Conservation (phyloP, 805 yeast genomes). For the Kuraishia cidri region DNA sequence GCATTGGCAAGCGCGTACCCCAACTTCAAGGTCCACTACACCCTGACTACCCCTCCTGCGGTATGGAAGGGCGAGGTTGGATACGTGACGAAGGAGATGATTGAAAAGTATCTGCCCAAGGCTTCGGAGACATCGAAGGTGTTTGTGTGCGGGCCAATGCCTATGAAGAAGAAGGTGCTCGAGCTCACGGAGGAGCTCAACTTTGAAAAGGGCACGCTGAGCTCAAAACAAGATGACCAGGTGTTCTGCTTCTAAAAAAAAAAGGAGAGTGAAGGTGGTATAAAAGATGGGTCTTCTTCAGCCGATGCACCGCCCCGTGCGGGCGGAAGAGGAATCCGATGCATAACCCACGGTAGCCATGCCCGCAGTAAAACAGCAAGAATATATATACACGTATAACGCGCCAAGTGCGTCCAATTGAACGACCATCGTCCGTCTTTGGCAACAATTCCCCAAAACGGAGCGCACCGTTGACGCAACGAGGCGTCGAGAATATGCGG, state of each 20-base stretch:
- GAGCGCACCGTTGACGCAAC: too few relatives aligned
- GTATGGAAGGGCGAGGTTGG: constrained; percentile 62
- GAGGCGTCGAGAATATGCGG: too few relatives aligned
- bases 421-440: too few relatives aligned
- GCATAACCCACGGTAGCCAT: too few relatives aligned
- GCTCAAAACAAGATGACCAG: constrained; percentile 23
- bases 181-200: constrained; percentile 50
- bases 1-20: constrained; percentile 59
- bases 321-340: too few relatives aligned
- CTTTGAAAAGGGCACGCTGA: constrained; percentile 32
- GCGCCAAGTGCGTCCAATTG: too few relatives aligned
- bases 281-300: background rate
- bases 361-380: too few relatives aligned
- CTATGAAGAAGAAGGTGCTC: constrained; percentile 47
- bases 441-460: too few relatives aligned
- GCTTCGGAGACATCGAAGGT: constrained; percentile 42
- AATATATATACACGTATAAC: too few relatives aligned
- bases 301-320: too few relatives aligned
- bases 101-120: constrained; percentile 42
- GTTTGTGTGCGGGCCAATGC: constrained; percentile 69
- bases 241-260: constrained; percentile 21
- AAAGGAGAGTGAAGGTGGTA: background rate
- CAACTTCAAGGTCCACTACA: constrained; percentile 49
- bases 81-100: constrained; percentile 47
- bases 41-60: constrained; percentile 39